Conservation (phyloP, 768 basidiomycete genomes). For the Suillus alpinus region DNA sequence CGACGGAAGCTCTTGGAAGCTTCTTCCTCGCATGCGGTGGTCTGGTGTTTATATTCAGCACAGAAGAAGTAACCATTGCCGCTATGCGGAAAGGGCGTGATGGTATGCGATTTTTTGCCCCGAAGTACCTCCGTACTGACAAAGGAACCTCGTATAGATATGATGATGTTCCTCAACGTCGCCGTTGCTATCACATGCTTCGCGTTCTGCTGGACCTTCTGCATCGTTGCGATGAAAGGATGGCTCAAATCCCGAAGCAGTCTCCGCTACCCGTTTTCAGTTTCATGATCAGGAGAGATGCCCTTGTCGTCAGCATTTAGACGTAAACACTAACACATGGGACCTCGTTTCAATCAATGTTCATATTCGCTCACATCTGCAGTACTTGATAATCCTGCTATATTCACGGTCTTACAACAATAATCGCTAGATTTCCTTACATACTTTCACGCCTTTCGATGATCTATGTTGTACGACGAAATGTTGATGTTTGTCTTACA, state of each 20-base stretch:
- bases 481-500: neutral
- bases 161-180: conserved; percentile 87
- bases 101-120: conserved; percentile 43
- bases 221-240: conserved; percentile 77
- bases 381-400: neutral
- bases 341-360: neutral
- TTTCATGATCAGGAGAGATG: neutral
- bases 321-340: neutral
- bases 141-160: conserved; percentile 43
- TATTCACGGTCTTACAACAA: neutral
- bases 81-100: conserved; percentile 90
- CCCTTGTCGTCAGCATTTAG: neutral
- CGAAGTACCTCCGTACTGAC: neutral
- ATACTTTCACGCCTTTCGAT: neutral
- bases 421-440: neutral
- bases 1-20: conserved; percentile 86
- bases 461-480: neutral
- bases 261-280: conserved; percentile 16
- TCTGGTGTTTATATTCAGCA: conserved; percentile 84
- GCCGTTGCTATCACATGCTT: conserved; percentile 85
- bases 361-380: neutral
- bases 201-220: conserved; percentile 81
- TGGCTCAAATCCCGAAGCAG: conserved; percentile 57
- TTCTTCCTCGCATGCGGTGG: conserved; percentile 90
- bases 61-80: conserved; percentile 84